A percentile compares a stretch with the other conserved stretches of the same genome.
These are phyloP conservation scores for Camillea tinctor DNA, from an alignment of 2,329 filamentous ascomycete species.

Conservation along the genomic window DNA sequence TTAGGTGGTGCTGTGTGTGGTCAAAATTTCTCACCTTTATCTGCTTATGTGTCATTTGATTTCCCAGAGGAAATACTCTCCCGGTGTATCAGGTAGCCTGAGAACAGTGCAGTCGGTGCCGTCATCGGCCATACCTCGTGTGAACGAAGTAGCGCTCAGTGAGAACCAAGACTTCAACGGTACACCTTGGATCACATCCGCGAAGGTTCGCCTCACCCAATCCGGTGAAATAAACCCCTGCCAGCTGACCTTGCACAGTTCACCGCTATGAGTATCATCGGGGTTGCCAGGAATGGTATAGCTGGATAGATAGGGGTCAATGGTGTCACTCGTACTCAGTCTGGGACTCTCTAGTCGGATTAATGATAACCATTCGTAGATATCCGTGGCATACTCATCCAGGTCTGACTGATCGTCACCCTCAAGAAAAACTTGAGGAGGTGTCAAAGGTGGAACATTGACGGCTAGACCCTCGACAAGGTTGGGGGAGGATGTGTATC, in stretches of 20 bases:
- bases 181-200: constrained; percentile 43
- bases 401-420: constrained; percentile 47
- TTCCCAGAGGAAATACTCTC: constrained; percentile 62
- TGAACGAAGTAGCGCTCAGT: constrained; percentile 52
- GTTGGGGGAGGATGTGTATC: constrained; percentile 38
- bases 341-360: constrained; percentile 65
- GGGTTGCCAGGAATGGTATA: constrained; percentile 56
- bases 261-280: constrained; percentile 23
- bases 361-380: constrained; percentile 77
- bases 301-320: constrained; percentile 68
- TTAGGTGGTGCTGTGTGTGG: constrained; percentile 32
- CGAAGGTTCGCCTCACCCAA: constrained; percentile 51
- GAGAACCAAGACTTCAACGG: constrained; percentile 54
- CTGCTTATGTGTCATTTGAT: too few species aligned
- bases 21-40: too few species aligned
- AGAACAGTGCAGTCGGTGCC: constrained; percentile 53
- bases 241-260: constrained; percentile 56
- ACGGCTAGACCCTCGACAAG: constrained; percentile 28
- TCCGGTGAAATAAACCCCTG: constrained; percentile 54
- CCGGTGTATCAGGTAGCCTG: constrained; percentile 46
- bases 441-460: constrained; percentile 35
- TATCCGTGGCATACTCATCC: constrained; percentile 60
- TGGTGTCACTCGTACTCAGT: constrained; percentile 51
- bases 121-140: constrained; percentile 42
- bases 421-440: constrained; percentile 32